Evolutionary conservation across 495 filamentous ascomycete genomes (phyloP).

Genomic region (Aspergillus saccharolyticus): DNA sequence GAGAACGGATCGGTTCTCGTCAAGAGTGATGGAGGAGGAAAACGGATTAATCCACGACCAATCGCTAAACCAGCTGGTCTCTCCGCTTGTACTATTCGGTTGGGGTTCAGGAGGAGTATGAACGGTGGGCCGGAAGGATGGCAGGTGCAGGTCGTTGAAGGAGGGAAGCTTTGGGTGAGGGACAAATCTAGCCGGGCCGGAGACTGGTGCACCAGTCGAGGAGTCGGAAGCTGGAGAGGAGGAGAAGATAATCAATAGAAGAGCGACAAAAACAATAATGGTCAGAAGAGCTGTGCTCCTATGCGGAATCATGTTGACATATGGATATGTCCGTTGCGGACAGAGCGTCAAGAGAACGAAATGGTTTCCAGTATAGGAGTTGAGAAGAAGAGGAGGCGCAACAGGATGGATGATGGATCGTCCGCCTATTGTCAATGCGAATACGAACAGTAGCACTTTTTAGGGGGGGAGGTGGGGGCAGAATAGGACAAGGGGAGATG

Average conservation of each 20-base stretch:
- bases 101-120: slow-evolving; percentile 75
- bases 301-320: slow-evolving; percentile 37
- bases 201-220: slow-evolving; percentile 17
- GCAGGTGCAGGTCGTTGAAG: slow-evolving; percentile 32
- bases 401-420: too few relatives aligned
- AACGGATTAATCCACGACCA: slow-evolving; percentile 89
- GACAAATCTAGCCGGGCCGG: slow-evolving; percentile 31
- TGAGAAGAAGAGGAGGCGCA: background rate
- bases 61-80: slow-evolving; percentile 78
- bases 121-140: slow-evolving; percentile 59
- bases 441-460: background rate
- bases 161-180: slow-evolving; percentile 41
- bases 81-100: slow-evolving; percentile 73
- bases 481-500: background rate
- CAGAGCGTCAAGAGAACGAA: slow-evolving; percentile 1
- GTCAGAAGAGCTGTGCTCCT: slow-evolving; percentile 40
- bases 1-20: slow-evolving; percentile 81
- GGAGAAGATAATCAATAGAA: slow-evolving; percentile 44
- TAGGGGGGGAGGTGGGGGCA: background rate
- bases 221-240: slow-evolving; percentile 33
- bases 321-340: background rate
- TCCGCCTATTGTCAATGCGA: background rate
- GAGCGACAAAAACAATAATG: slow-evolving; percentile 38
- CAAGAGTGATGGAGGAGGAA: slow-evolving; percentile 76
- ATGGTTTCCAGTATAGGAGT: slow-evolving; percentile 4